Conservation (phyloP, 2,329 filamentous ascomycete species). For the Graphilbum sp. region DNA sequence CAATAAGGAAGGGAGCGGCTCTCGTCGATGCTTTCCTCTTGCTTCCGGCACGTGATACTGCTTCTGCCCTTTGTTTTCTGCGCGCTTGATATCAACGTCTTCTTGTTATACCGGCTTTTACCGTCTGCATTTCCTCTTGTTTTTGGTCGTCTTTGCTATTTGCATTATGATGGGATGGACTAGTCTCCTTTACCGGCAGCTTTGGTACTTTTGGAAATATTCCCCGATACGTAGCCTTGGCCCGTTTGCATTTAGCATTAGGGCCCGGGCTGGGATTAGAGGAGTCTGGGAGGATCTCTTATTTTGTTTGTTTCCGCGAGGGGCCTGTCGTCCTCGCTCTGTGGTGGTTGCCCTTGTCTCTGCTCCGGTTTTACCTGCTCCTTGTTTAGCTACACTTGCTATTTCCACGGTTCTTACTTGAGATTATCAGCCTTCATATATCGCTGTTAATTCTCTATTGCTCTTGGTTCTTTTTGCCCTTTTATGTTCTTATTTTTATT, state of each 20-base stretch:
- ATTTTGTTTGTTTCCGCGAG: neutral
- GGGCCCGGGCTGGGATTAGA: conserved; percentile 5
- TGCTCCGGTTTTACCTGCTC: neutral
- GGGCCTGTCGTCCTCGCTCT: neutral
- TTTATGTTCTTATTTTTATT: neutral
- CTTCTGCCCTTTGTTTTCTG: neutral
- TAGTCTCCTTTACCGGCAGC: neutral
- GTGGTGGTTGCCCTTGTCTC: neutral
- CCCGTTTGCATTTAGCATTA: conserved; percentile 2
- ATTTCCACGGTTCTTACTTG: no score
- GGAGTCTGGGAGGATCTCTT: conserved; percentile 8
- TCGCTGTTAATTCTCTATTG: neutral
- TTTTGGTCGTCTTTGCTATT: neutral
- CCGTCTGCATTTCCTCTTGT: no score
- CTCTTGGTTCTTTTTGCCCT: neutral
- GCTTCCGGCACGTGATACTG: neutral
- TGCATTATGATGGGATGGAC: neutral
- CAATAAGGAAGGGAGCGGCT: no score
- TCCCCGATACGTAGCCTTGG: conserved; percentile 4
- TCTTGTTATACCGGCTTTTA: conserved; percentile 6
- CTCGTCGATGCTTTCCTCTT: no score
- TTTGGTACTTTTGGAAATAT: neutral
- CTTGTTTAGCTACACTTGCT: neutral
- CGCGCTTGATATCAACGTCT: conserved; percentile 6
- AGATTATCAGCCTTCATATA: no score